Evolutionary conservation across 2,329 filamentous ascomycete species (phyloP).

Genomic region (Sclerotinia nivalis): DNA sequence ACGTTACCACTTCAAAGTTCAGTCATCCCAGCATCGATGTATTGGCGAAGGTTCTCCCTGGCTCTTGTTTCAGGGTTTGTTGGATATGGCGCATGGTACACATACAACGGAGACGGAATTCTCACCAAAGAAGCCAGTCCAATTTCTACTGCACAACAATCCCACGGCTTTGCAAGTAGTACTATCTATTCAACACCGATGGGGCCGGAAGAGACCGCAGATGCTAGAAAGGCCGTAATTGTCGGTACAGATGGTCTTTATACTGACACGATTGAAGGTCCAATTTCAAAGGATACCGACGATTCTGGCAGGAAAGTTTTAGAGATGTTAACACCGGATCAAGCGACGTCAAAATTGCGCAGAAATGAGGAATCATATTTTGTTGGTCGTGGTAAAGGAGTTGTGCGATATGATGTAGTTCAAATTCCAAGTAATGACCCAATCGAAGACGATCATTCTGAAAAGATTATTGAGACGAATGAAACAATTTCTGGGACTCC

Average conservation of each 20-base stretch:
- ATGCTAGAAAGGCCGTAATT: conserved; percentile 69
- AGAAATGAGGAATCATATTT: conserved; percentile 89
- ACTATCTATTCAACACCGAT: conserved; percentile 31
- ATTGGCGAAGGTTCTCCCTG: conserved; percentile 66
- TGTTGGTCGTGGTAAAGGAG: conserved; percentile 84
- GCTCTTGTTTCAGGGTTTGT: conserved; percentile 67
- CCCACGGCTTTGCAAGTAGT: conserved; percentile 33
- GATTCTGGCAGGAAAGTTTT: conserved; percentile 82
- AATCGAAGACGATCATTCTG: conserved; percentile 96
- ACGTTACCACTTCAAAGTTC: conserved; percentile 33
- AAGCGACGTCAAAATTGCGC: conserved; percentile 86
- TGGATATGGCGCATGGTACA: conserved; percentile 76
- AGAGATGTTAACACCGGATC: conserved; percentile 95
- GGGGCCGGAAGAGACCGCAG: conserved; percentile 31
- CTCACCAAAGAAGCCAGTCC: conserved; percentile 16
- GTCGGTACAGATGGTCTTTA: conserved; percentile 90
- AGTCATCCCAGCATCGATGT: conserved; percentile 60
- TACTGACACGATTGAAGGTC: conserved; percentile 81
- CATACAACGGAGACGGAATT: conserved; percentile 53
- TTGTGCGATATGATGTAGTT: conserved; percentile 91
- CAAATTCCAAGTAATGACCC: conserved; percentile 96
- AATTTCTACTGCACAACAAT: conserved; percentile 36
- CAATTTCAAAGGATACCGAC: conserved; percentile 84
- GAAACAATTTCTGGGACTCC: conserved; percentile 50
- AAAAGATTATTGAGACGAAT: conserved; percentile 89